Conservation (phyloP, 495 filamentous ascomycete genomes). For the Saxophila tyrrhenica region DNA sequence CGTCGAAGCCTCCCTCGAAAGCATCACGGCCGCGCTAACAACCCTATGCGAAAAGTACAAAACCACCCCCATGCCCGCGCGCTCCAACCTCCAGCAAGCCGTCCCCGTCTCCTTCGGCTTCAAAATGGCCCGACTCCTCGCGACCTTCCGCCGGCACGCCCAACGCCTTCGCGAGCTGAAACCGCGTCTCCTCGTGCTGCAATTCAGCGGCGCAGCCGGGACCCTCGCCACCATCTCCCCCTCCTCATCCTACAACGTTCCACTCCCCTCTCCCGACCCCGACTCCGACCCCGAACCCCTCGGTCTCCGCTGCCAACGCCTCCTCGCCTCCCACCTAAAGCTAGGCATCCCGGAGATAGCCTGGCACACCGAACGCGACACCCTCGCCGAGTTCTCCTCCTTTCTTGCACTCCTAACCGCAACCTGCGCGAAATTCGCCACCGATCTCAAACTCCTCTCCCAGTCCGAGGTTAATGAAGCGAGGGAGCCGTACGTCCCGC, state of each 20-base stretch:
- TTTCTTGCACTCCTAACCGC: conserved; percentile 15
- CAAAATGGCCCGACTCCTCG: conserved; percentile 20
- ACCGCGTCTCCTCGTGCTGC: conserved; percentile 17
- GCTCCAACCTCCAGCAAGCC: conserved; percentile 20
- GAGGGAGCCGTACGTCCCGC: conserved; percentile 13
- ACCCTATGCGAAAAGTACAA: conserved; percentile 15
- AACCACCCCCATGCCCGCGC: conserved; percentile 16
- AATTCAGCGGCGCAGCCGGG: conserved; percentile 22
- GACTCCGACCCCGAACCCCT: conserved; percentile 3
- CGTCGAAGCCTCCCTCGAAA: conserved; percentile 5
- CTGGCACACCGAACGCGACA: conserved; percentile 22
- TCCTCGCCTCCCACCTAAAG: conserved; percentile 12
- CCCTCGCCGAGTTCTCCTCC: conserved; percentile 13
- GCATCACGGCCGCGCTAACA: conserved; percentile 4
- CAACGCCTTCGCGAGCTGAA: conserved; percentile 10
- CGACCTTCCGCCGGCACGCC: conserved; percentile 17
- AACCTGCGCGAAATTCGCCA: conserved; percentile 21
- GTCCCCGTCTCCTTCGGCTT: conserved; percentile 22
- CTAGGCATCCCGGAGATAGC: conserved; percentile 16
- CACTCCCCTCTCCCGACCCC: not conserved
- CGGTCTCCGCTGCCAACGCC: conserved; percentile 14
- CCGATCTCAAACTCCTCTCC: conserved; percentile 20
- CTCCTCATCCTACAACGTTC: conserved; percentile 1
- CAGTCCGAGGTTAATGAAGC: conserved; percentile 21
- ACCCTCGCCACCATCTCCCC: conserved; percentile 19